phyloP scores from a whole-genome alignment of 2,329 filamentous ascomycete genomes.

The Talaromyces sp. region DNA sequence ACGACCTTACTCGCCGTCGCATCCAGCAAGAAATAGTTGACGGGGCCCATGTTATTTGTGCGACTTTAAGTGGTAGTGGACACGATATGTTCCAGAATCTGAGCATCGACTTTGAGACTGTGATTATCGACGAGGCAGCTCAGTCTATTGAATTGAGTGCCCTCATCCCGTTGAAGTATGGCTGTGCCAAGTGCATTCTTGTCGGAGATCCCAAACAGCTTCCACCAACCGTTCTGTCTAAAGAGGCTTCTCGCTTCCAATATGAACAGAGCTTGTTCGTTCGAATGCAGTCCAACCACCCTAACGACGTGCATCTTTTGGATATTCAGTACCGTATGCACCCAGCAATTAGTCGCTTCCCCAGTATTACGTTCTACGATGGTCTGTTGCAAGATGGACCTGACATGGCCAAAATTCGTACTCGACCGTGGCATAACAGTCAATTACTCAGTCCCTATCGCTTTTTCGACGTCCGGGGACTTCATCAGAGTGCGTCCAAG shows the following conservation, averaged over 20 bases:
- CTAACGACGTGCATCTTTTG: conserved; percentile 83
- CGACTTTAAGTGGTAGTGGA: conserved; percentile 88
- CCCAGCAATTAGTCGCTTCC: conserved; percentile 88
- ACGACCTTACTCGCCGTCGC: conserved; percentile 75
- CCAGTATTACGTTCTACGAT: conserved; percentile 89
- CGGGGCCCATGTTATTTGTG: conserved; percentile 85
- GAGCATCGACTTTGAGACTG: conserved; percentile 95
- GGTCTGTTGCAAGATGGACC: conserved; percentile 76
- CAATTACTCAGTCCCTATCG: conserved; percentile 82
- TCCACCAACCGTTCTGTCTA: conserved; percentile 90
- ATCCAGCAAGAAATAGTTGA: conserved; percentile 90
- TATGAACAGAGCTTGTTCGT: conserved; percentile 99
- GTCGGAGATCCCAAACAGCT: conserved; percentile 97
- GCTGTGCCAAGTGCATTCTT: conserved; percentile 91
- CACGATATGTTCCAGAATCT: conserved; percentile 96
- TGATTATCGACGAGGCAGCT: conserved; percentile 95
- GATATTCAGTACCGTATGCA: conserved; percentile 99
- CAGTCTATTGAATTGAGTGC: conserved; percentile 97
- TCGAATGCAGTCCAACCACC: conserved; percentile 91
- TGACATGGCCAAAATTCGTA: conserved; percentile 71
- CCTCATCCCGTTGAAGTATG: conserved; percentile 94
- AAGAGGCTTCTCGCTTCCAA: conserved; percentile 83
- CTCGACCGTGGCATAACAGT: conserved; percentile 79
- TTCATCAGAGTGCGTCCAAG: conserved; percentile 71
- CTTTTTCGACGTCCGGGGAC: conserved; percentile 93